These are phyloP conservation scores for Backusella morwellensis DNA, from an alignment of 192 early-diverging fungal species.

Conservation along the genomic window DNA sequence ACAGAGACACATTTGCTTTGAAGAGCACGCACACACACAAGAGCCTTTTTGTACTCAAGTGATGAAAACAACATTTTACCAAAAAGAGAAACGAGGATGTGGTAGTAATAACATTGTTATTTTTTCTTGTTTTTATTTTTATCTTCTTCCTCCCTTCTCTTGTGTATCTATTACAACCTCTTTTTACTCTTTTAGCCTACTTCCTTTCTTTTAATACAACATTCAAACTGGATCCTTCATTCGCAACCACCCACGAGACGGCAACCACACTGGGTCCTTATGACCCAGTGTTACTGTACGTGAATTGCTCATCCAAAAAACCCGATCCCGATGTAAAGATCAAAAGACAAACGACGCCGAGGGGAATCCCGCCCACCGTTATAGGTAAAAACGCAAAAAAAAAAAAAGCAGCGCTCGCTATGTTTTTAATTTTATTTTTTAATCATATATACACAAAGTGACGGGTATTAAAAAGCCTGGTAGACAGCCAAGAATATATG, in stretches of 20 bases:
- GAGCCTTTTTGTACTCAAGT: background rate
- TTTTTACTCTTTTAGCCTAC: background rate
- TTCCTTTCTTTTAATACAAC: background rate
- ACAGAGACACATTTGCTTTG: background rate
- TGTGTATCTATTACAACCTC: background rate
- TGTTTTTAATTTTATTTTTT: background rate
- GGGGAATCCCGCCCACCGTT: background rate
- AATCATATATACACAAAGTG: background rate
- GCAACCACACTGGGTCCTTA: background rate
- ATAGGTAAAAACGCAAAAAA: background rate
- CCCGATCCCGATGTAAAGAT: background rate
- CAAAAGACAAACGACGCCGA: background rate
- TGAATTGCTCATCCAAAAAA: background rate
- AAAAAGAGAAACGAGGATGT: background rate
- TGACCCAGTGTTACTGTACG: background rate
- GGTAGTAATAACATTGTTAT: background rate
- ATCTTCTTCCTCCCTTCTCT: background rate
- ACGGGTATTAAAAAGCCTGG: slow-evolving; percentile 6
- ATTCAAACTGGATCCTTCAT: slow-evolving; percentile 13
- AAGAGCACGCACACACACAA: background rate
- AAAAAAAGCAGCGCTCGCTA: background rate
- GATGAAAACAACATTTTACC: slow-evolving; percentile 6
- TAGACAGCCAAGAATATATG: background rate
- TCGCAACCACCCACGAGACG: background rate
- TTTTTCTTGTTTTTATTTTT: background rate